Evolutionary conservation across 441 rosid species (phyloP), one percentile per base, ranked within the genome.

Genomic region (Francoa sonchifolia): DNA sequence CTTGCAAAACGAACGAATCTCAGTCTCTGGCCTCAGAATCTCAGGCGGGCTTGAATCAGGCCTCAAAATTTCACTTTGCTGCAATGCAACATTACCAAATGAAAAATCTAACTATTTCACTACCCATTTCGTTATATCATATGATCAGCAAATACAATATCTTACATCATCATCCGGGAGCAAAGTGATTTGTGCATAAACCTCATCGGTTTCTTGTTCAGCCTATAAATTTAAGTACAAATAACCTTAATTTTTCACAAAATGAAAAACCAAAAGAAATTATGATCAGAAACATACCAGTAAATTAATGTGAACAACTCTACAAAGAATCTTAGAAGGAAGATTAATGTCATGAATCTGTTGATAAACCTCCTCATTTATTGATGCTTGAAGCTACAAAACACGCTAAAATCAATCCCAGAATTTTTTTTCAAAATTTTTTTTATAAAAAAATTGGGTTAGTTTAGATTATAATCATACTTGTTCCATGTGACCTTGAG

Each of bases 191-290:
- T 82, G 99, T 12, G 99, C 83, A 53, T 90, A 90, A 48, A 86
- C 93, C 59, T 90, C 99, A 43, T 90, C 99, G 0, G 93, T 86
- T 21, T 82, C 98, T 56, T 60, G 81, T 37, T 90, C 98, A 1
- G 96, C 96, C 90, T 82, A 27, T 26, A 57, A 54, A 59, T 41
- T 50, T 8, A 15, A 3, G 10, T 9, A 50, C 42, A 15, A 54
- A 63, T 28, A 52, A 29, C 44, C 18, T 2, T 10, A 33, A 37
- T 33, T 34, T 7, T 32, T 5, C 19, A 22, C 8, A 8, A 12
- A 20, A 19, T 17, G 16, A 8, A 21, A 10, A n/a, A 11, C 6
- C 0, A 18, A 32, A 9, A 3, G 25, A 34, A 33, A 5, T 6
- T 18, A 20, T 29, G 31, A 18, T 25, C 10, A 41, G 48, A 55